These are phyloP conservation scores for Alternaria postmessia DNA, from an alignment of 2,329 filamentous ascomycete species.

Conservation along the genomic window DNA sequence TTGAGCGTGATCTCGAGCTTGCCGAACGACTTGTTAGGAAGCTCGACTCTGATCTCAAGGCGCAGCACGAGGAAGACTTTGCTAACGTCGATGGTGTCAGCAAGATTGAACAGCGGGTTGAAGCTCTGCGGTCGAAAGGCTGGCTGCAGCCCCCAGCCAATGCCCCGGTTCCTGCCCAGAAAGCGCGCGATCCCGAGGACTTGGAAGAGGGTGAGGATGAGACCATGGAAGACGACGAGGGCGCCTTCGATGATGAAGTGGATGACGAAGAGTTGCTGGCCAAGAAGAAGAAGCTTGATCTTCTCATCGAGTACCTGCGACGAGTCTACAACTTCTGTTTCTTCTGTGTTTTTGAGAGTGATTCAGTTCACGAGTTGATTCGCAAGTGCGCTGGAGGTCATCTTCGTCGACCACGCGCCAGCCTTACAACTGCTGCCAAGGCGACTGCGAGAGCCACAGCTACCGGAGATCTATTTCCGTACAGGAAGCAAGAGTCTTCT, in stretches of 20 bases:
- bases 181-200: constrained; percentile 68
- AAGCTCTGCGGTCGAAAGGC: constrained; percentile 78
- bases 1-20: constrained; percentile 87
- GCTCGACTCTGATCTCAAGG: constrained; percentile 83
- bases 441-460: constrained; percentile 86
- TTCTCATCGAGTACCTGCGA: constrained; percentile 94
- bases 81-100: constrained; percentile 68
- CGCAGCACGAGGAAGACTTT: constrained; percentile 62
- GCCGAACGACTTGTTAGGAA: constrained; percentile 83
- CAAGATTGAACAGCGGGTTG: constrained; percentile 86
- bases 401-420: constrained; percentile 86
- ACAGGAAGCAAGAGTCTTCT: constrained; percentile 74
- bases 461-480: constrained; percentile 80
- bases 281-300: constrained; percentile 96
- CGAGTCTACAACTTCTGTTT: constrained; percentile 99
- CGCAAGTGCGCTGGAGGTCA: constrained; percentile 98
- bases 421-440: constrained; percentile 82
- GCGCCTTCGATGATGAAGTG: constrained; percentile 75
- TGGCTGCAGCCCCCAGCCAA: constrained; percentile 73
- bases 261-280: constrained; percentile 89
- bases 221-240: constrained; percentile 69
- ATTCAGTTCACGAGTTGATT: constrained; percentile 94
- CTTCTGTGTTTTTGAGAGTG: constrained; percentile 98
- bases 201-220: constrained; percentile 79
- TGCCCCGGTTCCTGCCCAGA: constrained; percentile 62